Conservation (phyloP, 352 stramenopile species). For the Pythium brachiatum region DNA sequence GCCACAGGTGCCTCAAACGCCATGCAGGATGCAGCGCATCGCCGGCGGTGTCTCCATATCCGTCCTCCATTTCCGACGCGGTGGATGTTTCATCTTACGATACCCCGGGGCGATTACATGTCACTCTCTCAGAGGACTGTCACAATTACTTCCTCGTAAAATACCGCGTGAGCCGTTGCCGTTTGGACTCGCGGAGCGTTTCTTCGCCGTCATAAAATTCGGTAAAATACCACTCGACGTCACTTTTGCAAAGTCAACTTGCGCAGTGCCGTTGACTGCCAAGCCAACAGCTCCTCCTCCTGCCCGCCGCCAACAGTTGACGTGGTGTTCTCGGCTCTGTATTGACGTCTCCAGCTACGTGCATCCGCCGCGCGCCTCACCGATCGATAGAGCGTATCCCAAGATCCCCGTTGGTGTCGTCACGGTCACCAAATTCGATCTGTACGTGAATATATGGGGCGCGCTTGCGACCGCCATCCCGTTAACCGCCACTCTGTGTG, state of each 20-base stretch:
- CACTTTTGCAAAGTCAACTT: constrained; percentile 21
- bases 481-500: too few species aligned
- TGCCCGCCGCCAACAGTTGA: too few species aligned
- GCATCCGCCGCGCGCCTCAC: not conserved
- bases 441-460: constrained; percentile 12
- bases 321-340: not conserved
- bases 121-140: too few species aligned
- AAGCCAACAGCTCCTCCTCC: constrained; percentile 2
- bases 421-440: not conserved
- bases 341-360: not conserved
- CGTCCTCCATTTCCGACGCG: too few species aligned
- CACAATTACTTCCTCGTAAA: not conserved
- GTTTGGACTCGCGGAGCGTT: not conserved
- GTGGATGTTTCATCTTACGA: too few species aligned
- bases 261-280: not conserved
- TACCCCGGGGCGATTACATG: too few species aligned
- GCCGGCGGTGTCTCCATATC: too few species aligned
- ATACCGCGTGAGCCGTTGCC: not conserved
- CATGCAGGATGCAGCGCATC: too few species aligned
- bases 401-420: constrained; percentile 4
- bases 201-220: constrained; percentile 1
- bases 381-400: not conserved
- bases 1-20: too few species aligned
- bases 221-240: constrained; percentile 12
- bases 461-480: not conserved